Conservation (phyloP, 768 basidiomycete species). For the Brasilioporus rufonigricans region DNA sequence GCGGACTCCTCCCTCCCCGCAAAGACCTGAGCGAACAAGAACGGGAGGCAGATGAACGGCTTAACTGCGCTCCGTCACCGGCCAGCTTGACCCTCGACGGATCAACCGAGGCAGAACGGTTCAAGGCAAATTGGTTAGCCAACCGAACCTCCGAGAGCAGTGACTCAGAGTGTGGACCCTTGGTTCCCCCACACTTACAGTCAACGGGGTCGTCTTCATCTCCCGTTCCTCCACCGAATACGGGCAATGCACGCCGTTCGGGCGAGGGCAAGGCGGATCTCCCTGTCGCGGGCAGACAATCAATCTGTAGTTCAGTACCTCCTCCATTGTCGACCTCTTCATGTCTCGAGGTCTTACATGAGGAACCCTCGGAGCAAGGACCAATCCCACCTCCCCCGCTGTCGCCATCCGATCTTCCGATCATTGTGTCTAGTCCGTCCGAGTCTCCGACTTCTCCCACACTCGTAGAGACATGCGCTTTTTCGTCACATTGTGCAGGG, state of each 20-base stretch:
- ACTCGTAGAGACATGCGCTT: conserved; percentile 22
- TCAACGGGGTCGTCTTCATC: neutral
- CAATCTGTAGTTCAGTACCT: conserved; percentile 19
- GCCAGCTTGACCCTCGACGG: conserved; percentile 11
- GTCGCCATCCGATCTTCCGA: neutral
- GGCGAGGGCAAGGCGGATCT: conserved; percentile 15
- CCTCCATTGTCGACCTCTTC: conserved; percentile 27
- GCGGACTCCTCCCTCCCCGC: conserved; percentile 52
- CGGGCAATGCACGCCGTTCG: conserved; percentile 1
- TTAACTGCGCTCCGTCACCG: conserved; percentile 36
- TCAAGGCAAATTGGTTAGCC: conserved; percentile 55
- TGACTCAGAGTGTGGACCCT: conserved; percentile 20
- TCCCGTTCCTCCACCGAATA: conserved; percentile 2
- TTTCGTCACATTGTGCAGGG: conserved; percentile 21
- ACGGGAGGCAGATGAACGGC: conserved; percentile 42
- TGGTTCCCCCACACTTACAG: conserved; percentile 1
- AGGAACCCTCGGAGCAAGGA: conserved; percentile 25
- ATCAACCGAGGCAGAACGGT: conserved; percentile 46
- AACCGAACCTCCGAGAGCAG: conserved; percentile 29
- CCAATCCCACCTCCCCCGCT: conserved; percentile 14
- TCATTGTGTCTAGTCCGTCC: conserved; percentile 22
- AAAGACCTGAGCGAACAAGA: conserved; percentile 38
- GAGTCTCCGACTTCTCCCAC: conserved; percentile 4
- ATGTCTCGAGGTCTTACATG: conserved; percentile 28
- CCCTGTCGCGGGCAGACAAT: conserved; percentile 16